Base-by-base conservation (phyloP, 371 early-diverging fungal species). In the Mycotypha africana region DNA sequence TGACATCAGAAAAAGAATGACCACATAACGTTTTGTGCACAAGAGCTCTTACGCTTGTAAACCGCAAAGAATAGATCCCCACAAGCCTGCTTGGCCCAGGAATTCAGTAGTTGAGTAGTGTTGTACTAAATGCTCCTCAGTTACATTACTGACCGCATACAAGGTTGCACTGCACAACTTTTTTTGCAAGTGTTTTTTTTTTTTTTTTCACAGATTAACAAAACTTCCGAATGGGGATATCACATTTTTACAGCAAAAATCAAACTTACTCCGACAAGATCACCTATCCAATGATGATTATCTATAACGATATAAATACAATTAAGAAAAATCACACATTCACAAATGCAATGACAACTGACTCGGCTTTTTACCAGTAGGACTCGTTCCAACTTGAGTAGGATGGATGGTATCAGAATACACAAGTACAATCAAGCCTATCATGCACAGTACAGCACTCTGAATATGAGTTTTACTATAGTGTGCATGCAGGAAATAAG, bases 281-380 rank as follows among this genome's bases (percentile, higher is more conserved):
- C 72, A 19, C 72, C 72, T 31, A 67, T 56, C 72, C 72, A 71
- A 38, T 63, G 65, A 42, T 71, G 72, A 17, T 71, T 65, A 10
- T 16, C 65, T 62, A 52, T 9, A 9, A 53, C 39, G 2, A 52
- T 56, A 45, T 71, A 67, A 9, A 55, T 51, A 47, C 56, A 71
- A 11, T 67, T 71, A 3, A 71, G 48, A 38, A 67, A 32, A 9
- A 48, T 62, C 24, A 71, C n/a, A n/a, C n/a, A n/a, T n/a, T n/a
- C n/a, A n/a, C n/a, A n/a, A n/a, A n/a, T n/a, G n/a, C n/a, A n/a
- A n/a, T n/a, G n/a, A n/a, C n/a, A n/a, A n/a, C n/a, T n/a, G n/a
- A n/a, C n/a, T n/a, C n/a, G n/a, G n/a, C n/a, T n/a, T n/a, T n/a
- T n/a, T n/a, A n/a, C n/a, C n/a, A n/a, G n/a, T n/a, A n/a, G n/a